Base-by-base conservation (phyloP, 139 green algal genomes). In the Chlorella sp. region DNA sequence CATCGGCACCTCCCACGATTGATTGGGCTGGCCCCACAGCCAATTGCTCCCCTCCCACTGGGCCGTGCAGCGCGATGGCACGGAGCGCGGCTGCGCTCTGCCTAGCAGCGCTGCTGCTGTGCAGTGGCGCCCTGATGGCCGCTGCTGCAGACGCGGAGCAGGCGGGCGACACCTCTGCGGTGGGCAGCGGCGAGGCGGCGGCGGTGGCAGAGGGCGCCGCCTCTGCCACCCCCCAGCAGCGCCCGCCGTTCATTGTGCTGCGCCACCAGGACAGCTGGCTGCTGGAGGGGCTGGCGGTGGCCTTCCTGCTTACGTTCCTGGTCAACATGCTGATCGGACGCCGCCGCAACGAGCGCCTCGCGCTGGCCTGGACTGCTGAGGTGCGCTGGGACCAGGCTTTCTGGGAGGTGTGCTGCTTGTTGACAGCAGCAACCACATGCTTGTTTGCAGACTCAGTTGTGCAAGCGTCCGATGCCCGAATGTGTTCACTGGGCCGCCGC, bases 301-400 rank as follows among this genome's bases (percentile, higher is more conserved):
- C 51, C 21, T 74, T 84, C 57, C 20, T 73, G 18, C 18, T 84
- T 0, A 9, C 75, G 25, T 78, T 85, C 41, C 30, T 89, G 72
- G 36, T 81, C 55, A 79, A 85, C 51, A 57, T 84, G n/a, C 44
- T 81, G 25, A 32, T 86, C 20, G 86, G 86, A 18, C 41, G 63
- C 23, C 57, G 55, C 17, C 70, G 39, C n/a, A 89, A 89, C 75
- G 80, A 89, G 32, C 12, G 20, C 25, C 60, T 89, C 25, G 86
- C 73, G 9, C 73, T 86, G 25, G 41, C 36, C 4, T 89, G 78
- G 80, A 85, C 80, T 4, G 57, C 47, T 17, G 47, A 85, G 80
- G 80, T 85, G 55, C 0, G 62, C 0, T 12, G 30, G n/a, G n/a
- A n/a, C n/a, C n/a, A n/a, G n/a, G n/a, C n/a, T n/a, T n/a, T n/a